These are phyloP conservation scores for Elsinoe arachidis DNA, from an alignment of 2,329 filamentous ascomycete genomes.

Conservation along the genomic window DNA sequence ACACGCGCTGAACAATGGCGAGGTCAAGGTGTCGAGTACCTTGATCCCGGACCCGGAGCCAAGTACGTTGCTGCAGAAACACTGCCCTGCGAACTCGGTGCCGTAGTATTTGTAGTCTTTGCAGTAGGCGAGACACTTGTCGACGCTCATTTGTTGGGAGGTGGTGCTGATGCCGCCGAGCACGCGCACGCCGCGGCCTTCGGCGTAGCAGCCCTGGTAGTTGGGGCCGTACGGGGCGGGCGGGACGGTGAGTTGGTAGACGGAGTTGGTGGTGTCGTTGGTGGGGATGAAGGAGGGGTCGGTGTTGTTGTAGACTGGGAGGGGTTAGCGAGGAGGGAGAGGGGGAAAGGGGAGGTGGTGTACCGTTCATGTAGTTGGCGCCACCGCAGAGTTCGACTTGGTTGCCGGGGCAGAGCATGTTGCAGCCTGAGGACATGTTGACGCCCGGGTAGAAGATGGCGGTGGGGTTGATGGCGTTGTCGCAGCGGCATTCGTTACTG, in stretches of 20 bases:
- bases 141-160: slow-evolving; percentile 43
- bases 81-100: slow-evolving; percentile 48
- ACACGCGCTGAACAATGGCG: slow-evolving; percentile 46
- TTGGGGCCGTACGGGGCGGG: slow-evolving; percentile 18
- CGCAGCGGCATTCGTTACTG: no score
- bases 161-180: slow-evolving; percentile 22
- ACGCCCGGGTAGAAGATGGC: slow-evolving; percentile 18
- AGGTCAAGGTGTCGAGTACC: slow-evolving; percentile 20
- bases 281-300: slow-evolving; percentile 21
- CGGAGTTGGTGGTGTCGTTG: slow-evolving; percentile 11
- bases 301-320: slow-evolving; percentile 26
- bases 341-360: neutral
- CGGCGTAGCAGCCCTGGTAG: slow-evolving; percentile 52
- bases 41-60: neutral
- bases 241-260: slow-evolving; percentile 13
- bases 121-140: slow-evolving; percentile 48
- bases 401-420: slow-evolving; percentile 21
- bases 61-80: slow-evolving; percentile 39
- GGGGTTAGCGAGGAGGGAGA: neutral
- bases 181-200: slow-evolving; percentile 32
- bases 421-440: slow-evolving; percentile 24
- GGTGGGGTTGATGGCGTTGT: slow-evolving; percentile 21
- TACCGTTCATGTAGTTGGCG: slow-evolving; percentile 21
- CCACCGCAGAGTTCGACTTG: slow-evolving; percentile 25
- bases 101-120: slow-evolving; percentile 46